These are phyloP conservation scores for Melampsora larici-populina DNA, from an alignment of 1,284 basidiomycete genomes.

Conservation along the genomic window DNA sequence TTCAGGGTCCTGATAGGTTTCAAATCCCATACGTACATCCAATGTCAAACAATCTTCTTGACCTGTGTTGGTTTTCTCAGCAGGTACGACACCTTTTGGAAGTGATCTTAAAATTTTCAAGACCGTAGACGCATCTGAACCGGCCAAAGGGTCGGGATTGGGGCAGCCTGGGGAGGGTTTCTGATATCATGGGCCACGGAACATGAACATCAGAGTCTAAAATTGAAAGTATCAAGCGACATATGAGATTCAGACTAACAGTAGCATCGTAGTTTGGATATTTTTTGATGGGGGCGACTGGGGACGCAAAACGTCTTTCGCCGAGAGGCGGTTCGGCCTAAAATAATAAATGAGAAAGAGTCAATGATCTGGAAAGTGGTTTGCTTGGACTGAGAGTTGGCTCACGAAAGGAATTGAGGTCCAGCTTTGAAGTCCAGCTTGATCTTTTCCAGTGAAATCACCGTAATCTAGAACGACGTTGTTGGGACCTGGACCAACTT, in stretches of 20 bases:
- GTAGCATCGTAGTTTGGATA: background rate
- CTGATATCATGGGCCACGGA: background rate
- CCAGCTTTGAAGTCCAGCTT: too few species aligned
- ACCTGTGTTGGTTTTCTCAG: background rate
- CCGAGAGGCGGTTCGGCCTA: conserved; percentile 3
- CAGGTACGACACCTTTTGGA: too few species aligned
- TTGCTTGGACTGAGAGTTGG: too few species aligned
- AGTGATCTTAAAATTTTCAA: too few species aligned
- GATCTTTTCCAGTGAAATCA: too few species aligned
- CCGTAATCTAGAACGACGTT: too few species aligned
- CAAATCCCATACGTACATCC: background rate
- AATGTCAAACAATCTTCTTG: conserved; percentile 8
- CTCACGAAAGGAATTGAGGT: too few species aligned
- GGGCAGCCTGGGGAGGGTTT: background rate
- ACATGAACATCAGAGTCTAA: background rate
- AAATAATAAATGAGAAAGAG: too few species aligned
- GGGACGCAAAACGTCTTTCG: background rate
- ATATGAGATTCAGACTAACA: background rate
- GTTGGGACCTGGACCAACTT: too few species aligned
- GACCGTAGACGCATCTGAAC: background rate
- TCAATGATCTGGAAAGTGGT: too few species aligned
- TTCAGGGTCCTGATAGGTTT: background rate
- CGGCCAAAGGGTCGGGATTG: too few species aligned
- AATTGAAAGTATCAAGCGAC: too few species aligned
- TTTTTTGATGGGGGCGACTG: background rate